phyloP scores from a whole-genome alignment of 2,329 filamentous ascomycete species.

The Chaetoscypha palmicola region DNA sequence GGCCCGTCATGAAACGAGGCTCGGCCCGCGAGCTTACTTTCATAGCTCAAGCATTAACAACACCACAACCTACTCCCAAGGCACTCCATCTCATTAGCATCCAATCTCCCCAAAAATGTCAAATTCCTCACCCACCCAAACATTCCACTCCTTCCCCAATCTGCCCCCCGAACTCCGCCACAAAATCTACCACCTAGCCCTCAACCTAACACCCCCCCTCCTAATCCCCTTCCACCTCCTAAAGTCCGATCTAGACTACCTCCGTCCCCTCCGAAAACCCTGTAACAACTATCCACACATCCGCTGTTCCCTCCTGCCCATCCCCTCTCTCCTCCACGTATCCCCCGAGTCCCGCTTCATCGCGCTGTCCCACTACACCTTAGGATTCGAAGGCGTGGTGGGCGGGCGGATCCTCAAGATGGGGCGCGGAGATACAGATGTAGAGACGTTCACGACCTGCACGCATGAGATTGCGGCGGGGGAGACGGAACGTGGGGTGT shows the following conservation, averaged over 20 bases:
- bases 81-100: too few relatives aligned
- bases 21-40: too few relatives aligned
- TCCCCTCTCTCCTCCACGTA: slow-evolving; percentile 2
- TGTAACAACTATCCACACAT: slow-evolving; percentile 13
- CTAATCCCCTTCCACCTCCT: slow-evolving; percentile 6
- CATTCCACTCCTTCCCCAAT: slow-evolving; percentile 3
- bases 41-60: too few relatives aligned
- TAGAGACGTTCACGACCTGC: slow-evolving; percentile 13
- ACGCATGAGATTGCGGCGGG: slow-evolving; percentile 6
- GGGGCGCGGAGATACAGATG: slow-evolving; percentile 6
- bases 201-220: not conserved
- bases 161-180: slow-evolving; percentile 9
- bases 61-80: too few relatives aligned
- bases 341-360: slow-evolving; percentile 2
- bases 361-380: slow-evolving; percentile 2
- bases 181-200: slow-evolving; percentile 2
- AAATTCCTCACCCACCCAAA: not conserved
- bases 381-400: slow-evolving; percentile 3
- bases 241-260: slow-evolving; percentile 14
- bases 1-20: too few relatives aligned
- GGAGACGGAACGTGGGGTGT: not conserved
- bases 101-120: too few relatives aligned
- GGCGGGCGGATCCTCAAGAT: slow-evolving; percentile 1
- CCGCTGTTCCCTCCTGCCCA: not conserved
- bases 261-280: slow-evolving; percentile 10